phyloP scores from a whole-genome alignment of 345 rosid species.

The Trapa bicornis region DNA sequence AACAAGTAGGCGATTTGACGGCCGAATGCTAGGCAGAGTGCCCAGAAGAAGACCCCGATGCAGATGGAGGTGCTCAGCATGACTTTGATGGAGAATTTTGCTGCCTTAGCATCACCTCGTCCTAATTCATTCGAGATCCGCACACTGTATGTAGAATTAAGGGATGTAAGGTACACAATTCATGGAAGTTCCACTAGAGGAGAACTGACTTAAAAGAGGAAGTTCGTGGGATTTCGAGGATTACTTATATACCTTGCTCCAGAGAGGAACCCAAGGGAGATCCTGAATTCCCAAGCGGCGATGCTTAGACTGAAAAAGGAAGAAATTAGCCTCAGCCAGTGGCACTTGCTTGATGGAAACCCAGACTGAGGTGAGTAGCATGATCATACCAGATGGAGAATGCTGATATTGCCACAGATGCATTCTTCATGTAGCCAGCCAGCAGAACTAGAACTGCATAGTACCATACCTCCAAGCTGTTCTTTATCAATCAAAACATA shows the following conservation, averaged over 20 bases:
- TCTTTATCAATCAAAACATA: background rate
- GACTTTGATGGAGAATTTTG: constrained; percentile 25
- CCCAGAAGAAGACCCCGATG: constrained; percentile 20
- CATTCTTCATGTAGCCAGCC: constrained; percentile 31
- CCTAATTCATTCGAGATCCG: constrained; percentile 42
- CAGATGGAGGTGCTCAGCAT: constrained; percentile 7
- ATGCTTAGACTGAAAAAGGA: constrained; percentile 25
- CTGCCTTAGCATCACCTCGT: constrained; percentile 24
- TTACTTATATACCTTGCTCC: constrained; percentile 21
- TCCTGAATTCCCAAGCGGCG: constrained; percentile 19
- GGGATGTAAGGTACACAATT: background rate
- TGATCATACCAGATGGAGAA: constrained; percentile 29
- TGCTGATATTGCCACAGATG: constrained; percentile 20
- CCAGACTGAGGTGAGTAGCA: no score
- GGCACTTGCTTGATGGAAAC: no score
- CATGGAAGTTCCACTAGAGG: background rate
- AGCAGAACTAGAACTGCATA: constrained; percentile 18
- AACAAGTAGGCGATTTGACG: constrained; percentile 20
- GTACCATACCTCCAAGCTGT: constrained; percentile 34
- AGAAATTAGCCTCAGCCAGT: background rate
- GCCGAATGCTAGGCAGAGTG: constrained; percentile 21
- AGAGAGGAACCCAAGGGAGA: constrained; percentile 26
- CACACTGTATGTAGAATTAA: constrained; percentile 22
- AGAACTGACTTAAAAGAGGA: background rate
- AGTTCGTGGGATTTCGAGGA: no score